Percentiles rank a stretch among this genome's conserved stretches.
Evolutionary conservation across 345 rosid genomes (phyloP).

Genomic region (Brassica juncea): DNA sequence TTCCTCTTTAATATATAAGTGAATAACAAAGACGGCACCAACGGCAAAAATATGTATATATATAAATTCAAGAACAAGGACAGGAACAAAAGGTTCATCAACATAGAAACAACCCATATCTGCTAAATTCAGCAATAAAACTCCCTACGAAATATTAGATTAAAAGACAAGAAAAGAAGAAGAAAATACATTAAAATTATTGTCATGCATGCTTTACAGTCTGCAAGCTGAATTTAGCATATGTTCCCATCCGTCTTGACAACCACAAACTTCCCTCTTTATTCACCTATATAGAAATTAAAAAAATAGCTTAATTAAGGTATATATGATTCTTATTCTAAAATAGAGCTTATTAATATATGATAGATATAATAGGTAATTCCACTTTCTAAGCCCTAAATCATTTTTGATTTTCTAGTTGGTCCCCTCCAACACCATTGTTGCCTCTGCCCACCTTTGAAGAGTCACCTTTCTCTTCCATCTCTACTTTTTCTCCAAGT

Average conservation of each 20-base stretch:
- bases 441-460: constrained; percentile 43
- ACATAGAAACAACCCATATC: constrained; percentile 41
- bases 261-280: constrained; percentile 29
- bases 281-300: constrained; percentile 31
- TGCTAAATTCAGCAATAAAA: constrained; percentile 46
- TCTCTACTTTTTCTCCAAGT: constrained; percentile 41
- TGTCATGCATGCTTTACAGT: constrained; percentile 33
- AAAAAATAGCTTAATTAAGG: neutral
- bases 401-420: constrained; percentile 36
- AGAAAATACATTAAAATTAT: constrained; percentile 34
- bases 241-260: constrained; percentile 48
- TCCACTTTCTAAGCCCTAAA: constrained; percentile 34
- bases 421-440: constrained; percentile 43
- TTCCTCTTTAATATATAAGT: constrained; percentile 2
- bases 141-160: neutral
- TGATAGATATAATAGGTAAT: neutral
- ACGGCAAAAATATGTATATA: constrained; percentile 13
- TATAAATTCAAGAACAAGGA: constrained; percentile 44
- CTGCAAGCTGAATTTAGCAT: constrained; percentile 47
- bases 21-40: constrained; percentile 11
- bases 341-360: constrained; percentile 6
- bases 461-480: constrained; percentile 35
- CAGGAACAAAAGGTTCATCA: constrained; percentile 45
- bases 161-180: neutral
- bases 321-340: constrained; percentile 6